Evolutionary conservation across 169 alveolate genomes (phyloP).

Genomic region (Cryptosporidium meleagridis): DNA sequence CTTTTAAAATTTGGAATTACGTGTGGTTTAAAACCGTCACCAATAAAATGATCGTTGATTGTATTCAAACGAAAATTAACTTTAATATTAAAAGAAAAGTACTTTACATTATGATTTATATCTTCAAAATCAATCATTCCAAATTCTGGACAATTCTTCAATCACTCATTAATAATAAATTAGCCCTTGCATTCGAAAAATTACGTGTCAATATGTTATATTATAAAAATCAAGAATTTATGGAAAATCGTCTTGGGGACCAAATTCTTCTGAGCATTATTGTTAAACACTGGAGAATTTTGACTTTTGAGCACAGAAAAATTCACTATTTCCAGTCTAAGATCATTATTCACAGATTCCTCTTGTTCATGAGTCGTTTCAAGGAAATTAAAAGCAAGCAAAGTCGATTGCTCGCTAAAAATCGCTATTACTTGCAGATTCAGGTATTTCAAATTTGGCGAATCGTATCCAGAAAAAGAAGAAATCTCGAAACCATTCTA

Average conservation of each 20-base stretch:
- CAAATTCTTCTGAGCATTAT: not conserved
- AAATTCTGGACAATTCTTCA: conserved; percentile 34
- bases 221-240: not conserved
- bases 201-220: conserved; percentile 1
- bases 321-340: not conserved
- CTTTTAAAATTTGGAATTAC: conserved; percentile 47
- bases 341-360: not conserved
- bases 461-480: not conserved
- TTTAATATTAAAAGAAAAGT: conserved; percentile 18
- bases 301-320: not conserved
- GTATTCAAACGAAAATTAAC: conserved; percentile 8
- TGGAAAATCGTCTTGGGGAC: not conserved
- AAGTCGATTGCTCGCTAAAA: not conserved
- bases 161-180: not conserved
- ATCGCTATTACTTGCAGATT: not conserved
- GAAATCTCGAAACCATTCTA: not conserved
- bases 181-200: not conserved
- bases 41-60: conserved; percentile 42
- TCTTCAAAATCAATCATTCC: not conserved
- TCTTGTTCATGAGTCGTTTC: not conserved
- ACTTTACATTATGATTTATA: not conserved
- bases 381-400: not conserved
- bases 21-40: conserved; percentile 34
- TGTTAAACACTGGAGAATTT: conserved; percentile 13
- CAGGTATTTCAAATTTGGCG: not conserved